Evolutionary conservation across 208 protist genomes (phyloP).

Genomic region (Trypanosoma avium): DNA sequence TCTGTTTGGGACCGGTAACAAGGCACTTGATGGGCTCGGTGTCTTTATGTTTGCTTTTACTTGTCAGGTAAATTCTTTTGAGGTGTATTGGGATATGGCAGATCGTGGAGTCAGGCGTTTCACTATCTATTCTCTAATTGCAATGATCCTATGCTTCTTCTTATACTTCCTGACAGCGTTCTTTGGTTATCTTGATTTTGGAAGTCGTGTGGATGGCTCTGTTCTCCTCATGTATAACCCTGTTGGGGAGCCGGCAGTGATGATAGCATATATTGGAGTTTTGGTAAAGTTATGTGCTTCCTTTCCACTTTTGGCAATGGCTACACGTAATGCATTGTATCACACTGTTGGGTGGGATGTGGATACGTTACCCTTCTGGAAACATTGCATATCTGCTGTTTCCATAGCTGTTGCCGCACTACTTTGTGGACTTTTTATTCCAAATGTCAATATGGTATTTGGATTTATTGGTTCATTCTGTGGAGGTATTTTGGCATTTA

Average conservation of each 20-base stretch:
- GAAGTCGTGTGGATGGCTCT: slow-evolving; percentile 38
- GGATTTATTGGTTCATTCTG: slow-evolving; percentile 49
- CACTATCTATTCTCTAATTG: slow-evolving; percentile 35
- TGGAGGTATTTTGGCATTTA: slow-evolving; percentile 58
- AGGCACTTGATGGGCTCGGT: slow-evolving; percentile 21
- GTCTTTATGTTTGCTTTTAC: slow-evolving; percentile 60
- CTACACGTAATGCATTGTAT: slow-evolving; percentile 59
- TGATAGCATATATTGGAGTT: slow-evolving; percentile 57
- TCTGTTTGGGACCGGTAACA: slow-evolving; percentile 14
- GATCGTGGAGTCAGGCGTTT: slow-evolving; percentile 35
- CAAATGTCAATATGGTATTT: slow-evolving; percentile 51
- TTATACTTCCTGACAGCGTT: slow-evolving; percentile 56
- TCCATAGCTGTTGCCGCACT: slow-evolving; percentile 44
- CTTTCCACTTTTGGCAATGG: slow-evolving; percentile 58
- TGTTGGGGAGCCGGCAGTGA: slow-evolving; percentile 46
- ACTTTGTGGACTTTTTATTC: slow-evolving; percentile 28
- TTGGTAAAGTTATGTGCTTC: slow-evolving; percentile 60
- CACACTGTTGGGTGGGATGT: slow-evolving; percentile 52
- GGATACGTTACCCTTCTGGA: slow-evolving; percentile 54
- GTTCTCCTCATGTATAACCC: slow-evolving; percentile 68
- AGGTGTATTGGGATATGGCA: slow-evolving; percentile 46
- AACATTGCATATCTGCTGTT: slow-evolving; percentile 48
- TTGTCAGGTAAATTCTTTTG: slow-evolving; percentile 53
- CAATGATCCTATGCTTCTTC: slow-evolving; percentile 46
- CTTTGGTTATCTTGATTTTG: slow-evolving; percentile 75